These are phyloP conservation scores for Ophiocordyceps camponoti-floridani DNA, from an alignment of 2,329 filamentous ascomycete genomes.

Conservation along the genomic window DNA sequence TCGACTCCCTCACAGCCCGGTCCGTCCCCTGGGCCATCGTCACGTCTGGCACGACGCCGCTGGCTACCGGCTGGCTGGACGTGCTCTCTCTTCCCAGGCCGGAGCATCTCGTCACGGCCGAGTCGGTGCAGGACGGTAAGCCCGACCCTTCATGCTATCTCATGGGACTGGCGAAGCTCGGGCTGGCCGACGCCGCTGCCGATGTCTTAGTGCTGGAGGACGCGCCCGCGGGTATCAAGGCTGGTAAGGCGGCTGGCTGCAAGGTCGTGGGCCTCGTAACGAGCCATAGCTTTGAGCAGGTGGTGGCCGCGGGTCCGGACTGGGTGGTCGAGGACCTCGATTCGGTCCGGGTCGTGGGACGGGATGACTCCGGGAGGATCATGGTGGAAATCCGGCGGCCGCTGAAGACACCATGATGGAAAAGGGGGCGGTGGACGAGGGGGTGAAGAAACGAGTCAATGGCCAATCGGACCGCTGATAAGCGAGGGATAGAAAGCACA, in stretches of 20 bases:
- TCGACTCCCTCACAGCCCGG: constrained; percentile 44
- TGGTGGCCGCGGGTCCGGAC: constrained; percentile 62
- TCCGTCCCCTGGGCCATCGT: constrained; percentile 73
- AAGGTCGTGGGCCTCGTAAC: constrained; percentile 72
- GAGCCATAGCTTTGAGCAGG: constrained; percentile 58
- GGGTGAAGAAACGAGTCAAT: neutral
- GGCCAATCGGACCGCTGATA: neutral
- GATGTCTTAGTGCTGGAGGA: constrained; percentile 70
- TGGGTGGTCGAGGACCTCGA: constrained; percentile 70
- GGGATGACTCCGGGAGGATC: constrained; percentile 36
- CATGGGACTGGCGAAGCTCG: constrained; percentile 46
- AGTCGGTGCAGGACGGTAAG: constrained; percentile 60
- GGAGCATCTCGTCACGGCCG: constrained; percentile 51
- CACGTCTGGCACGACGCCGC: constrained; percentile 49
- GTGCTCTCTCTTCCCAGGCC: constrained; percentile 48
- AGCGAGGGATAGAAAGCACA: neutral
- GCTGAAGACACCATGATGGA: constrained; percentile 16
- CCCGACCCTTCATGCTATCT: constrained; percentile 60
- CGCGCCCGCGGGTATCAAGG: constrained; percentile 65
- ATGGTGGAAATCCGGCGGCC: constrained; percentile 51
- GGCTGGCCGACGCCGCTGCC: constrained; percentile 25
- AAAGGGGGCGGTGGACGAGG: neutral
- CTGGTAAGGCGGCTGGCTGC: constrained; percentile 75
- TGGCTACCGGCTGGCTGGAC: constrained; percentile 56
- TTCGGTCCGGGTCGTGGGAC: constrained; percentile 47